These are phyloP conservation scores for Neurospora sp. DNA, from an alignment of 2,329 filamentous ascomycete species.

Conservation along the genomic window DNA sequence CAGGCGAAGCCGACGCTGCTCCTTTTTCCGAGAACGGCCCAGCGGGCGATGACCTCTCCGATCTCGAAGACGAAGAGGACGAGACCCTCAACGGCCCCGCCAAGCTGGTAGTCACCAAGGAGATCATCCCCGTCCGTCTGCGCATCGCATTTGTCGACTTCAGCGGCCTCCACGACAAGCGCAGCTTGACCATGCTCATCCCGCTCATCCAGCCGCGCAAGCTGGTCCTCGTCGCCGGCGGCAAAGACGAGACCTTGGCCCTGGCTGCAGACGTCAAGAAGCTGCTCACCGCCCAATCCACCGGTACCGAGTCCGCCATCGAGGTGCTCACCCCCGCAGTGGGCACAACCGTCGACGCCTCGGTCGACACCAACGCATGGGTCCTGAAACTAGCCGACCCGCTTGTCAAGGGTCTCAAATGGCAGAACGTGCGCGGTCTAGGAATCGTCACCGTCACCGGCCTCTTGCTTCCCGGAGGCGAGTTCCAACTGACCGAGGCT, in stretches of 20 bases:
- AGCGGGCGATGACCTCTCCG: constrained; percentile 46
- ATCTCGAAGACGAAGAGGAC: constrained; percentile 46
- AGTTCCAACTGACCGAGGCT: constrained; percentile 34
- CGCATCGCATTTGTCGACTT: constrained; percentile 86
- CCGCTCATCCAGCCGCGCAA: constrained; percentile 91
- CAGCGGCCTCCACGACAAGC: constrained; percentile 83
- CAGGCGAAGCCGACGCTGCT: constrained; percentile 36
- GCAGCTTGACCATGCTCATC: constrained; percentile 88
- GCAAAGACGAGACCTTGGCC: constrained; percentile 63
- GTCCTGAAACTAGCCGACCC: constrained; percentile 79
- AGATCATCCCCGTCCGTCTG: constrained; percentile 58
- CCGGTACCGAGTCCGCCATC: constrained; percentile 38
- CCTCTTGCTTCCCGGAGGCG: constrained; percentile 28
- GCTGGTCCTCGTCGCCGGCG: constrained; percentile 82
- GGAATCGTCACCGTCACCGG: constrained; percentile 91
- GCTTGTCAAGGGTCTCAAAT: constrained; percentile 78
- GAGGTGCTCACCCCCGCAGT: constrained; percentile 75
- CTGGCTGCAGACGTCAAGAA: constrained; percentile 74
- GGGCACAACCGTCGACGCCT: constrained; percentile 73
- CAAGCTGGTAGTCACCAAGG: constrained; percentile 58
- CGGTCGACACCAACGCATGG: constrained; percentile 97
- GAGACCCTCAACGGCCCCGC: constrained; percentile 53
- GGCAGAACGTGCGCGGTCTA: constrained; percentile 86
- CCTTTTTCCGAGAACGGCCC: constrained; percentile 24
- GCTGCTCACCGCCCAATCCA: constrained; percentile 41